Evolutionary conservation across 2,329 filamentous ascomycete species (phyloP), one percentile per base, ranked within the genome.

Genomic region (Fusarium pilosicola): DNA sequence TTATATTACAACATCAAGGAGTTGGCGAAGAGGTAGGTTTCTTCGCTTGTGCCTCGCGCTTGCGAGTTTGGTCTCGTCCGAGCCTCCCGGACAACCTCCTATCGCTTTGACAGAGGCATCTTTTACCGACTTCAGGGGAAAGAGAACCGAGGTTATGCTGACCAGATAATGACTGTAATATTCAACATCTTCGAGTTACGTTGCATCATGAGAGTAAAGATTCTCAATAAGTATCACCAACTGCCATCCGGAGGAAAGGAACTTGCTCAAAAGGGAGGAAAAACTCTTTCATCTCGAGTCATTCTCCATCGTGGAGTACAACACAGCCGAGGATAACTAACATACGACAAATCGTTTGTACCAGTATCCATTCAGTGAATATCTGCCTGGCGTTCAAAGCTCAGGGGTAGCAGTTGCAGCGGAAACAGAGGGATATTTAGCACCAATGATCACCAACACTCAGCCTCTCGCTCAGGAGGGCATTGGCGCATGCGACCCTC

Each of bases 261-360:
- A 65, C 48, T 68, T 77, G 13, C 62, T 65, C n/a, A 60, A 71
- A 74, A 34, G 18, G 62, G 63, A 65, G 34, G 65, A 38, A 56
- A 52, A 65, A 54, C 36, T 63, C 26, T 55, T 67, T 56, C 45
- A 38, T 41, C 34, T 55, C 26, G 22, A 63, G 41, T 42, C 30
- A 38, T 38, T 60, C 44, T 55, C 65, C 42, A 59, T 57, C 45
- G 22, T 62, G 58, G 61, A 65, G 48, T 44, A 38, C 36, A 52
- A 61, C 48, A 30, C 42, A 67, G 52, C 75, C 74, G 75, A 76
- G 74, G 75, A 70, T 71, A 77, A 59, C 52, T 65, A 71, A 63
- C 49, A 65, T 61, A 69, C 55, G 51, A 55, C 52, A 63, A 59
- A 42, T 38, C 26, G 30, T 55, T 48, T 54, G 24, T 59, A 45